Percentiles rank a stretch among this genome's conserved stretches.
These are phyloP conservation scores for Draba incana DNA, from an alignment of 345 rosid species.

Conservation along the genomic window DNA sequence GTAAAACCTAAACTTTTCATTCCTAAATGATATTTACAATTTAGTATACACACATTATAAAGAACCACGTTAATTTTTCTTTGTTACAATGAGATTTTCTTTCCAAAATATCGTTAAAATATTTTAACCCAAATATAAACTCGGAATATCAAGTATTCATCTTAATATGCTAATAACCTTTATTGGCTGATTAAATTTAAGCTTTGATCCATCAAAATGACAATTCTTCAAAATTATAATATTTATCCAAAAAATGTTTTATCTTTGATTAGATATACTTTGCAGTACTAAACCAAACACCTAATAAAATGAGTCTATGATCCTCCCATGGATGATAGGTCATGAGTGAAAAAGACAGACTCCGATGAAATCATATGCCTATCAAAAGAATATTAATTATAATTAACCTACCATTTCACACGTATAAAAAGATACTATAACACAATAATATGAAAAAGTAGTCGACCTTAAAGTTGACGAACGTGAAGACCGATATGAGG, in stretches of 20 bases:
- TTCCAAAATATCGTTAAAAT: too few relatives aligned
- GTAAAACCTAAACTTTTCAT: too few relatives aligned
- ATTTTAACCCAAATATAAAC: background rate
- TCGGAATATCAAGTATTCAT: background rate
- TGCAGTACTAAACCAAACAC: slow-evolving; percentile 28
- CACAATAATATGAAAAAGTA: background rate
- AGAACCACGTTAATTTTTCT: too few relatives aligned
- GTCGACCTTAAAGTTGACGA: slow-evolving; percentile 28
- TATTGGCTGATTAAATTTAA: background rate
- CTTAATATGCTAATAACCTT: background rate
- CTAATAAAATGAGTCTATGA: slow-evolving; percentile 18
- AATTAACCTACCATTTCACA: slow-evolving; percentile 1
- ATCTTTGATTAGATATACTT: slow-evolving; percentile 25
- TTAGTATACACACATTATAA: too few relatives aligned
- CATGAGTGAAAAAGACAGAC: slow-evolving; percentile 29
- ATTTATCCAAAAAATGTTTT: background rate
- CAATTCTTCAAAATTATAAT: background rate
- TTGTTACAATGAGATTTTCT: too few relatives aligned
- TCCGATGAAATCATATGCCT: slow-evolving; percentile 19
- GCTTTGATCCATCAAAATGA: background rate
- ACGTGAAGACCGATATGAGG: slow-evolving; percentile 29
- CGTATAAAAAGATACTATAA: slow-evolving; percentile 17
- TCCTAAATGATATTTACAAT: too few relatives aligned
- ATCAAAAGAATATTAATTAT: background rate
- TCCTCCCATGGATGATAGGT: slow-evolving; percentile 23